Conservation (phyloP, 2,329 filamentous ascomycete genomes). For the Magnaporthiopsis poae region DNA sequence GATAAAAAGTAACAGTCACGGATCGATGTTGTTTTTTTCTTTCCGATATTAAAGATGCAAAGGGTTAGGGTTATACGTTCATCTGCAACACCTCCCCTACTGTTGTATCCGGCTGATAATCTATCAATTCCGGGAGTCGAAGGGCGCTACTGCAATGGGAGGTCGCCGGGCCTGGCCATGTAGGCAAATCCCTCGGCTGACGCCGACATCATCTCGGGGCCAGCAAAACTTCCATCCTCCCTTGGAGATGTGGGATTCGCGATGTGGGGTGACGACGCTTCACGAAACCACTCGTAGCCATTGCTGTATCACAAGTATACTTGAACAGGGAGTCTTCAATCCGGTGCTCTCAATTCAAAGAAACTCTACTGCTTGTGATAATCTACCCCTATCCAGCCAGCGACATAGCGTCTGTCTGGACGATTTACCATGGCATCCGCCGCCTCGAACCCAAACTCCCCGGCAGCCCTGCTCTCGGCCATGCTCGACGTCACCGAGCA, state of each 20-base stretch:
- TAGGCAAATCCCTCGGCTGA: slow-evolving; percentile 3
- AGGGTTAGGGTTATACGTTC: neutral
- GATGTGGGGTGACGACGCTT: neutral
- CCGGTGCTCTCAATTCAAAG: no score
- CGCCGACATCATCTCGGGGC: slow-evolving; percentile 9
- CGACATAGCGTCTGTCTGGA: neutral
- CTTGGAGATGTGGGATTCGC: neutral
- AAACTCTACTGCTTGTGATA: no score
- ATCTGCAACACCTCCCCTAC: neutral
- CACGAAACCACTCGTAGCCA: neutral
- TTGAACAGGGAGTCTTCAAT: no score
- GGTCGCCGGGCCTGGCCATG: slow-evolving; percentile 12
- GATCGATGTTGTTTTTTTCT: neutral
- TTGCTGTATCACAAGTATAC: no score
- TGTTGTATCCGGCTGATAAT: neutral
- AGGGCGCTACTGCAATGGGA: slow-evolving; percentile 8
- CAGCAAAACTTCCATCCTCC: neutral
- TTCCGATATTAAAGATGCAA: neutral
- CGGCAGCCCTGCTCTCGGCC: slow-evolving; percentile 26
- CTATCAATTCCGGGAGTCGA: neutral
- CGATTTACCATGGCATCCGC: neutral
- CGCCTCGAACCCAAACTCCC: slow-evolving; percentile 15
- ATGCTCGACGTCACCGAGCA: slow-evolving; percentile 35
- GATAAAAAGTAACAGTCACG: neutral
- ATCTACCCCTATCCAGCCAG: neutral